Percentiles rank a stretch among this genome's conserved stretches.
These are phyloP conservation scores for Zygosaccharomyces bisporus DNA, from an alignment of 805 yeast species.

Conservation along the genomic window DNA sequence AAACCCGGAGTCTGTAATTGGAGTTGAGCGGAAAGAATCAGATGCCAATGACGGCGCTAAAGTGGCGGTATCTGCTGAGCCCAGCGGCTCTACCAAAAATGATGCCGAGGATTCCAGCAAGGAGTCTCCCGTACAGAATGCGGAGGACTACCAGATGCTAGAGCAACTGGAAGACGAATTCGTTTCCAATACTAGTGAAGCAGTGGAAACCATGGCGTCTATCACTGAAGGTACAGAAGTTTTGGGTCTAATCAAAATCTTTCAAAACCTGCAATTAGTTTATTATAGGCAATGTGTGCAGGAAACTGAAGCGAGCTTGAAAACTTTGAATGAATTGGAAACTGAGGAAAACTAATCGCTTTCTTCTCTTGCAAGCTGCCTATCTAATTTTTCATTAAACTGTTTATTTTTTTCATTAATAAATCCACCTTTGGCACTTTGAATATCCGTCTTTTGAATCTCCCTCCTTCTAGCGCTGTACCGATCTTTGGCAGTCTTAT, in stretches of 20 bases:
- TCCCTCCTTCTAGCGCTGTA: conserved; percentile 21
- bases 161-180: conserved; percentile 72
- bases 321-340: conserved; percentile 37
- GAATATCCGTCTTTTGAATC: conserved; percentile 10
- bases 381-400: conserved; percentile 30
- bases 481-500: conserved; percentile 21
- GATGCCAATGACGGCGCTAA: conserved; percentile 16
- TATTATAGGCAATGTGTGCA: conserved; percentile 52
- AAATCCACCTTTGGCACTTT: conserved; percentile 18
- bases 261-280: conserved; percentile 65
- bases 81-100: conserved; percentile 7
- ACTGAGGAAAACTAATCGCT: conserved; percentile 12
- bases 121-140: conserved; percentile 10
- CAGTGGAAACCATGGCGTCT: conserved; percentile 75
- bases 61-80: conserved; percentile 7
- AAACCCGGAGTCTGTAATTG: conserved; percentile 66
- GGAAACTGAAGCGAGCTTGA: conserved; percentile 45
- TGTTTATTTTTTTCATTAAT: conserved; percentile 34
- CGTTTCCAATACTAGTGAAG: conserved; percentile 71
- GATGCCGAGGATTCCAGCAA: conserved; percentile 4
- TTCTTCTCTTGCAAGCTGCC: conserved; percentile 16
- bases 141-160: conserved; percentile 41
- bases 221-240: conserved; percentile 65
- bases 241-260: conserved; percentile 59
- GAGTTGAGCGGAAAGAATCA: conserved; percentile 37